phyloP scores from a whole-genome alignment of 2,329 filamentous ascomycete species.

The Parafenestella ontariensis region DNA sequence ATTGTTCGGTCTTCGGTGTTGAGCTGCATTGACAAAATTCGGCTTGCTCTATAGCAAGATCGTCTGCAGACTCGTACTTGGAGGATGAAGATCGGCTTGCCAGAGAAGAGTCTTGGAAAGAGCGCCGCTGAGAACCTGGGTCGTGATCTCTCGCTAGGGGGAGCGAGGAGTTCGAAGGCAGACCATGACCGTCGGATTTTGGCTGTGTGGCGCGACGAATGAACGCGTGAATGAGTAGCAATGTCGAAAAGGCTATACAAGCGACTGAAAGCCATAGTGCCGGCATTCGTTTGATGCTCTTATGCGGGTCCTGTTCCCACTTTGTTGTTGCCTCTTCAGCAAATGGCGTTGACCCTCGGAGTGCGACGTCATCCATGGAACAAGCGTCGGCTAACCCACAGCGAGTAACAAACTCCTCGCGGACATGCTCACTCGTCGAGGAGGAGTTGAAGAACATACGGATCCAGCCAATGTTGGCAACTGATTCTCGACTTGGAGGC shows the following conservation, averaged over 20 bases:
- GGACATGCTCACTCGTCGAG: slow-evolving; percentile 41
- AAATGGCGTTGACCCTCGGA: slow-evolving; percentile 44
- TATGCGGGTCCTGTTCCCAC: slow-evolving; percentile 39
- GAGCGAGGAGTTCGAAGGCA: slow-evolving; percentile 4
- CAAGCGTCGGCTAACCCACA: slow-evolving; percentile 45
- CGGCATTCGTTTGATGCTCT: slow-evolving; percentile 35
- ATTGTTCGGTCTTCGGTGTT: slow-evolving; percentile 24
- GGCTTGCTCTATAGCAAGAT: slow-evolving; percentile 31
- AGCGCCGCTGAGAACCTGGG: neutral
- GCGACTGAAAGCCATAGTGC: slow-evolving; percentile 43
- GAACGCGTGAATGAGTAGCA: slow-evolving; percentile 41
- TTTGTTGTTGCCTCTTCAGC: slow-evolving; percentile 25
- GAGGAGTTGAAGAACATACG: slow-evolving; percentile 61
- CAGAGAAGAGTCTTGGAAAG: neutral
- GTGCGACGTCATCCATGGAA: slow-evolving; percentile 42
- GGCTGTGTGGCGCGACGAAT: slow-evolving; percentile 26
- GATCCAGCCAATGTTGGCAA: slow-evolving; percentile 55
- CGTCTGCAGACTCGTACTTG: slow-evolving; percentile 24
- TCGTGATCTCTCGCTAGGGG: slow-evolving; percentile 6
- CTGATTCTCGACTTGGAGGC: slow-evolving; percentile 50
- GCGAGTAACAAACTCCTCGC: slow-evolving; percentile 34
- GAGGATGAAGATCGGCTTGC: slow-evolving; percentile 11
- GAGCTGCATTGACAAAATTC: slow-evolving; percentile 23
- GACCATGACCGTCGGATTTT: slow-evolving; percentile 3
- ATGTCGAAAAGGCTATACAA: slow-evolving; percentile 37